Evolutionary conservation across 2,329 filamentous ascomycete species (phyloP), one percentile per base, ranked within the genome.

Genomic region (Moelleriella libera): DNA sequence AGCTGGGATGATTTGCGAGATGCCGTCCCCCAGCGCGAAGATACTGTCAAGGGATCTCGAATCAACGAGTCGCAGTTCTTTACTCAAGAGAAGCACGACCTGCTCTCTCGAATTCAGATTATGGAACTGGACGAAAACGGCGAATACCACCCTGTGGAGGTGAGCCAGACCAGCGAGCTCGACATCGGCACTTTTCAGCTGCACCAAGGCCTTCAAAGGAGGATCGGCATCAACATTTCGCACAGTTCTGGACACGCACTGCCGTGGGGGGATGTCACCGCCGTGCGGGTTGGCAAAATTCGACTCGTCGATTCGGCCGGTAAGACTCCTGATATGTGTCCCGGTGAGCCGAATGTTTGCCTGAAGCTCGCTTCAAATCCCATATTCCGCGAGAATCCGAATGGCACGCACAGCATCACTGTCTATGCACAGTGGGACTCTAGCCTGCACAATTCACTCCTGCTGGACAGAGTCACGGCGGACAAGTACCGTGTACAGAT

Each of bases 1-100:
- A 98, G 92, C 67, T 98, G 92, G 92, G 92, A 98, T 61, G 92
- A 97, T 58, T 96, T 98, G 82, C 82, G 90, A 49, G 90, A 98
- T 63, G 76, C 78, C 14, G 71, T 81, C 45, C 74, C 75, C 3
- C 75, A 77, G 52, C 74, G 75, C 48, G 69, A 70, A 47, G 69
- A 70, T 41, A 73, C 69, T 49, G 62, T 69, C 5, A 77, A 74
- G 51, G 75, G 71, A 41, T 75, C 85, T 29, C 77, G 92, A 9
- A 82, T 98, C 53, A 82, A 87, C 10, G 92, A 98, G 63, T 84
- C 85, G 0, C 89, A 98, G 55, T 98, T 94, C 60, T 94, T 83
- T 57, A 87, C 83, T 0, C 88, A 96, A 62, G 92, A 97, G 61
- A 84, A 88, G 54, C 89, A 98, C 60, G 92, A 98, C 61, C 74